A percentile compares a stretch with the other conserved stretches of the same genome.
Evolutionary conservation across 2,329 filamentous ascomycete species (phyloP).

Genomic region (Ophiostoma piceae): DNA sequence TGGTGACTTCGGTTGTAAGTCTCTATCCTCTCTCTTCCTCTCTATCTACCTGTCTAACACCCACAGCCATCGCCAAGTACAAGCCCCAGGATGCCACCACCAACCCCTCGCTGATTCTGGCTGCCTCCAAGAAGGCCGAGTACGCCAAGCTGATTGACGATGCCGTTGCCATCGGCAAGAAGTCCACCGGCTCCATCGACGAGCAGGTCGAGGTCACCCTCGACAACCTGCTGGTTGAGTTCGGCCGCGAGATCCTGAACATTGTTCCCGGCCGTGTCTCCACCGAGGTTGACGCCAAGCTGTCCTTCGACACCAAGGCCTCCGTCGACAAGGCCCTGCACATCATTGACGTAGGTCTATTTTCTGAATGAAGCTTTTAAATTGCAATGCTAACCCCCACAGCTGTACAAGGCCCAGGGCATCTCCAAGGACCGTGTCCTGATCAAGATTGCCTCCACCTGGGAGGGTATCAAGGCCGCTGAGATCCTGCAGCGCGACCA

Average conservation of each 20-base stretch:
- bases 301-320: slow-evolving; percentile 90
- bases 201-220: slow-evolving; percentile 84
- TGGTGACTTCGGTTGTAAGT: slow-evolving; percentile 78
- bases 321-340: slow-evolving; percentile 93
- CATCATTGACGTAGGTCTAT: slow-evolving; percentile 71
- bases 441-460: slow-evolving; percentile 99
- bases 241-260: slow-evolving; percentile 94
- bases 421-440: slow-evolving; percentile 90
- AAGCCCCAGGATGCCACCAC: slow-evolving; percentile 99
- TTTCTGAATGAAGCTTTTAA: too few relatives aligned
- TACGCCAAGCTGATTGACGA: slow-evolving; percentile 88
- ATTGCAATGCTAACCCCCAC: slow-evolving; percentile 19
- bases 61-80: slow-evolving; percentile 91
- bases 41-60: not conserved
- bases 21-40: not conserved
- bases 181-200: slow-evolving; percentile 62
- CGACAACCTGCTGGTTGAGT: slow-evolving; percentile 92
- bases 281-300: slow-evolving; percentile 92
- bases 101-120: slow-evolving; percentile 98
- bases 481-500: slow-evolving; percentile 94
- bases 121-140: slow-evolving; percentile 95
- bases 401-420: slow-evolving; percentile 92
- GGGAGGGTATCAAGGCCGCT: slow-evolving; percentile 98
- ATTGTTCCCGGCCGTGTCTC: slow-evolving; percentile 98
- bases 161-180: slow-evolving; percentile 81